Evolutionary conservation across 2,329 filamentous ascomycete species (phyloP).

Genomic region (Moelleriella libera): DNA sequence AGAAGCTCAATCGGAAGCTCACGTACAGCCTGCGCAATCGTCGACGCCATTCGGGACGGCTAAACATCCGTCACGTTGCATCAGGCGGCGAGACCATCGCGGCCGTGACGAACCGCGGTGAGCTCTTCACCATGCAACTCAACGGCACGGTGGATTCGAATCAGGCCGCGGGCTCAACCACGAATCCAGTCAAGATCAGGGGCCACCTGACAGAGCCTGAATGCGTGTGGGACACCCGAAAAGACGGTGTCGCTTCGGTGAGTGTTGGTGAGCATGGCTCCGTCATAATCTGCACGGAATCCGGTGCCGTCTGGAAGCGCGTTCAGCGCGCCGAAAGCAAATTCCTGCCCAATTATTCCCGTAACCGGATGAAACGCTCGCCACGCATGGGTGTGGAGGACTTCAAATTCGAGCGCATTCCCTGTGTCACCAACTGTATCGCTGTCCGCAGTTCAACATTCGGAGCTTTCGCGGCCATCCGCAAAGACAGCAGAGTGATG

Average conservation of each 20-base stretch:
- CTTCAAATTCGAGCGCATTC: conserved; percentile 88
- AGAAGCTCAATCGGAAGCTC: conserved; percentile 57
- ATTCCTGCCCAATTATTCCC: not conserved
- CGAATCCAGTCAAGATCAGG: conserved; percentile 82
- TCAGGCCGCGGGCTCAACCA: conserved; percentile 58
- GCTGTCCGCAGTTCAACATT: conserved; percentile 78
- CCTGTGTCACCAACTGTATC: conserved; percentile 72
- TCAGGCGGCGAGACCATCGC: conserved; percentile 87
- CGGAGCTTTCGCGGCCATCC: conserved; percentile 77
- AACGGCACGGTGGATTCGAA: conserved; percentile 51
- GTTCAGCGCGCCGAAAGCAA: conserved; percentile 74
- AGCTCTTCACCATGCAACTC: conserved; percentile 75
- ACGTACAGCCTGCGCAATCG: conserved; percentile 38
- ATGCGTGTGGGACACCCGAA: conserved; percentile 79
- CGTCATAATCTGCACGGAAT: conserved; percentile 84
- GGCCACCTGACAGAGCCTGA: conserved; percentile 66
- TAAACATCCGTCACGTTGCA: conserved; percentile 58
- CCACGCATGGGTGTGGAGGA: conserved; percentile 59
- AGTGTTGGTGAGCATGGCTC: conserved; percentile 85
- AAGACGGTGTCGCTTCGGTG: conserved; percentile 75
- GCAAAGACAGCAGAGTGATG: conserved; percentile 73
- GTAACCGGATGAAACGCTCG: conserved; percentile 8
- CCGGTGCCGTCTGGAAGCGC: conserved; percentile 85
- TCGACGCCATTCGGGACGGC: conserved; percentile 48
- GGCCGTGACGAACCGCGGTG: conserved; percentile 69